Conservation (phyloP, 306 rosid genomes). For the Comarum palustre region DNA sequence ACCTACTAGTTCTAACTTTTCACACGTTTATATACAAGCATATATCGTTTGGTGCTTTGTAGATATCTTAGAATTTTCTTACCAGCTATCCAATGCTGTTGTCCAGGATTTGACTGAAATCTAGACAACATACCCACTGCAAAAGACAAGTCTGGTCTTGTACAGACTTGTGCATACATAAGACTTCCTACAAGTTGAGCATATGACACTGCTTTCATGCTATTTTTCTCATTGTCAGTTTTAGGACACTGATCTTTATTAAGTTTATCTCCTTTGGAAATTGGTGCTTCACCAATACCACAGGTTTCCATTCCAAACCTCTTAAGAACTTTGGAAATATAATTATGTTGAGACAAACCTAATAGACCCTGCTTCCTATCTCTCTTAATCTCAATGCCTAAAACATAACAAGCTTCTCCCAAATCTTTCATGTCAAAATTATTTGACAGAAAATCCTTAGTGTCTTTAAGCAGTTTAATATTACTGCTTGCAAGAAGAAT, state of each 20-base stretch:
- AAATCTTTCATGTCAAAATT: too few species aligned
- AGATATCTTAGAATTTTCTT: too few species aligned
- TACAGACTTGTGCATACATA: not conserved
- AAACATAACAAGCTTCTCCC: not conserved
- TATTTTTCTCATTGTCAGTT: not conserved
- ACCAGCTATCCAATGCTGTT: too few species aligned
- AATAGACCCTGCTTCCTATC: not conserved
- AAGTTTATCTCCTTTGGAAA: not conserved
- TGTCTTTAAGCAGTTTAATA: not conserved
- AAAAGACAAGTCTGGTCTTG: not conserved
- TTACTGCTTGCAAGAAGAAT: not conserved
- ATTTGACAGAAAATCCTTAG: too few species aligned
- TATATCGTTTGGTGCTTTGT: too few species aligned
- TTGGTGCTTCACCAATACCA: not conserved
- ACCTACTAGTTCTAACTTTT: too few species aligned
- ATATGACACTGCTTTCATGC: not conserved
- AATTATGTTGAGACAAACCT: not conserved
- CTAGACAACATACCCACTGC: too few species aligned
- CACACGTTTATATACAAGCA: too few species aligned
- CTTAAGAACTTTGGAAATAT: not conserved
- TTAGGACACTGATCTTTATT: not conserved
- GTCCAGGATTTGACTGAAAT: too few species aligned
- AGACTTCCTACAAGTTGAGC: not conserved
- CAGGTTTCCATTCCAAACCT: not conserved
- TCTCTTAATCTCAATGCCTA: not conserved